phyloP scores from a whole-genome alignment of 495 filamentous ascomycete genomes.

The Penicillium psychrofluorescens region DNA sequence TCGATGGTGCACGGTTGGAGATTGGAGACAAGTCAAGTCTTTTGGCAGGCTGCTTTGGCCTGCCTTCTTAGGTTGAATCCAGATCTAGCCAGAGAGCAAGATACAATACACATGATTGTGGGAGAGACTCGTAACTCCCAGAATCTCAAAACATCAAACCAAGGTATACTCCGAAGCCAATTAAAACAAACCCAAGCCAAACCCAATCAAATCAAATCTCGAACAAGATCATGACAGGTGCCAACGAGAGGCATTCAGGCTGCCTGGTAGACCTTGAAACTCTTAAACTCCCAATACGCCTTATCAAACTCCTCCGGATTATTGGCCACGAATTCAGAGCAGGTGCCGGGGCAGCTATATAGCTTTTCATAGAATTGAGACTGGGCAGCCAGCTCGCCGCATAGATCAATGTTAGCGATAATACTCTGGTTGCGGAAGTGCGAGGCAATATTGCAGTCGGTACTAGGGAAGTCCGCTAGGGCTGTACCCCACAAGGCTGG shows the following conservation, averaged over 20 bases:
- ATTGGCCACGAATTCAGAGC: slow-evolving; percentile 32
- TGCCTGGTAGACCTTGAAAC: slow-evolving; percentile 37
- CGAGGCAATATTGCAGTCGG: slow-evolving; percentile 36
- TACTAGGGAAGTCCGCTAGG: slow-evolving; percentile 45
- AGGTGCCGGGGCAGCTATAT: slow-evolving; percentile 36
- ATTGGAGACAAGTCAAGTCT: too few species aligned
- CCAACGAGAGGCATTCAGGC: not conserved
- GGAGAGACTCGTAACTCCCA: too few species aligned
- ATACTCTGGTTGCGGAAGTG: slow-evolving; percentile 47
- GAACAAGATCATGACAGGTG: too few species aligned
- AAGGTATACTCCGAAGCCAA: too few species aligned
- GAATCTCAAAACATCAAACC: too few species aligned
- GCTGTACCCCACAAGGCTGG: slow-evolving; percentile 40
- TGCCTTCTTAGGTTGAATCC: too few species aligned
- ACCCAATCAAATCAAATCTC: too few species aligned
- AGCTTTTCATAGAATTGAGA: slow-evolving; percentile 27
- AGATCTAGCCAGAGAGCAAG: too few species aligned
- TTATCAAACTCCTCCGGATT: slow-evolving; percentile 29
- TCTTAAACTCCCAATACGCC: slow-evolving; percentile 46
- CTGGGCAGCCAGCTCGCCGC: slow-evolving; percentile 31
- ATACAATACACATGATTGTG: too few species aligned
- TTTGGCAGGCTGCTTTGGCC: too few species aligned
- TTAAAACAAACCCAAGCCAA: too few species aligned
- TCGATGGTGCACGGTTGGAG: too few species aligned
- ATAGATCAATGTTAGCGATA: slow-evolving; percentile 46